A percentile compares a stretch with the other conserved stretches of the same genome.
These are phyloP conservation scores for Rosa lucieae DNA, from an alignment of 306 rosid species.

Conservation along the genomic window DNA sequence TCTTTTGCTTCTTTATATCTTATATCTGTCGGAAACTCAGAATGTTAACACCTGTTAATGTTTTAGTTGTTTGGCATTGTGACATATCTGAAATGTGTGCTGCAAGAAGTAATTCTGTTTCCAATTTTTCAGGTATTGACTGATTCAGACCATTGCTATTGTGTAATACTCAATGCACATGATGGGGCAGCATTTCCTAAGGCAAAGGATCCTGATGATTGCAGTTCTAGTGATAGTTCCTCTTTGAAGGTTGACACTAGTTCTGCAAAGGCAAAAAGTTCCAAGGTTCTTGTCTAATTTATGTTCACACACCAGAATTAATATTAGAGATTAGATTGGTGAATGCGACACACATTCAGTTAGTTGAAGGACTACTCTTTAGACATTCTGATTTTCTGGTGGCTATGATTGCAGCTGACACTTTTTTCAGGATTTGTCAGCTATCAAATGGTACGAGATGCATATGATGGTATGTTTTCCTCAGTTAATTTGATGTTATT, in stretches of 20 bases:
- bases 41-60: neutral
- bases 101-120: slow-evolving; percentile 16
- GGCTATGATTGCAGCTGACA: slow-evolving; percentile 69
- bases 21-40: neutral
- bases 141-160: slow-evolving; percentile 89
- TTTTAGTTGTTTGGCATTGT: neutral
- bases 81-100: neutral
- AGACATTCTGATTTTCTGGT: slow-evolving; percentile 42
- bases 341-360: neutral
- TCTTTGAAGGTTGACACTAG: slow-evolving; percentile 33
- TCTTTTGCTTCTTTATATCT: neutral
- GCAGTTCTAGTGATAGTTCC: slow-evolving; percentile 48
- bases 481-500: neutral
- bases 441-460: slow-evolving; percentile 99
- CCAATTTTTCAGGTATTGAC: slow-evolving; percentile 74
- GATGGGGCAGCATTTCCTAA: slow-evolving; percentile 95
- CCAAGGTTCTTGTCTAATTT: slow-evolving; percentile 61
- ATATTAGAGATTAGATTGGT: slow-evolving; percentile 2
- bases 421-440: slow-evolving; percentile 99
- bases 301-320: slow-evolving; percentile 21
- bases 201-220: slow-evolving; percentile 43
- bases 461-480: slow-evolving; percentile 76
- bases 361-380: slow-evolving; percentile 18
- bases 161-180: slow-evolving; percentile 96
- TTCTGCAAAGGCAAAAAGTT: slow-evolving; percentile 40